A percentile compares a stretch with the other conserved stretches of the same genome.
Conservation (phyloP, 805 yeast genomes). For the Lipomyces starkeyi region DNA sequence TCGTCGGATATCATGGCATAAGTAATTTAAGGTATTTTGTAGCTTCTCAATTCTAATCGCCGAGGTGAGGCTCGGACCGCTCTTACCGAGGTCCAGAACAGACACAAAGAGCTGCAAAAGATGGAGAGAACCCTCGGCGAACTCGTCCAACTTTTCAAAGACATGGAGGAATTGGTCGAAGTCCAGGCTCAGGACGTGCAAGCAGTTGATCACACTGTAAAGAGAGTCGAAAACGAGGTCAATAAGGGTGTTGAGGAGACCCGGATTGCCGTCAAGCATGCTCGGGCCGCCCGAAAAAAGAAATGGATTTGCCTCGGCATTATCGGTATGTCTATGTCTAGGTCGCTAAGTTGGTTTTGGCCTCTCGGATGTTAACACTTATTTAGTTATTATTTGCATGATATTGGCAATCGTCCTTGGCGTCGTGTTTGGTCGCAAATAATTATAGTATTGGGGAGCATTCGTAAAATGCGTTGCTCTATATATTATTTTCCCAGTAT, state of each 20-base stretch:
- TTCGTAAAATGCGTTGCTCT: not conserved
- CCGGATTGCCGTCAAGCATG: constrained; percentile 83
- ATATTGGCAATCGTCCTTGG: constrained; percentile 69
- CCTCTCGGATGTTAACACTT: not conserved
- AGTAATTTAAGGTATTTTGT: not conserved
- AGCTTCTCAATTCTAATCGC: constrained; percentile 77
- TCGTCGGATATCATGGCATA: not conserved
- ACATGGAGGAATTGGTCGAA: constrained; percentile 94
- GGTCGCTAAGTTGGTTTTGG: not conserved
- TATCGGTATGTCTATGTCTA: constrained; percentile 40
- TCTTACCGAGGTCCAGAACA: constrained; percentile 90
- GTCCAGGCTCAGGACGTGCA: constrained; percentile 91
- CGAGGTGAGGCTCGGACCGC: constrained; percentile 96
- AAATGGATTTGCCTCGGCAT: constrained; percentile 84
- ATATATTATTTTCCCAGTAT: constrained; percentile 12
- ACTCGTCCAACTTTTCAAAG: constrained; percentile 90
- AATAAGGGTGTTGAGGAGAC: constrained; percentile 96
- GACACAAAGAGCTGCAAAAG: constrained; percentile 93
- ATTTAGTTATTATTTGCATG: constrained; percentile 47
- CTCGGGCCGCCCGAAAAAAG: constrained; percentile 89
- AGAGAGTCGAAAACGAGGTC: constrained; percentile 83
- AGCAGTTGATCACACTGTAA: constrained; percentile 80
- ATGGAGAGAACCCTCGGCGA: constrained; percentile 96
- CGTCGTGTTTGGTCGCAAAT: constrained; percentile 60
- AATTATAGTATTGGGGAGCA: not conserved